Percentiles rank a stretch among this genome's conserved stretches.
phyloP scores from a whole-genome alignment of 768 basidiomycete species.

The Exsudoporus frostii region DNA sequence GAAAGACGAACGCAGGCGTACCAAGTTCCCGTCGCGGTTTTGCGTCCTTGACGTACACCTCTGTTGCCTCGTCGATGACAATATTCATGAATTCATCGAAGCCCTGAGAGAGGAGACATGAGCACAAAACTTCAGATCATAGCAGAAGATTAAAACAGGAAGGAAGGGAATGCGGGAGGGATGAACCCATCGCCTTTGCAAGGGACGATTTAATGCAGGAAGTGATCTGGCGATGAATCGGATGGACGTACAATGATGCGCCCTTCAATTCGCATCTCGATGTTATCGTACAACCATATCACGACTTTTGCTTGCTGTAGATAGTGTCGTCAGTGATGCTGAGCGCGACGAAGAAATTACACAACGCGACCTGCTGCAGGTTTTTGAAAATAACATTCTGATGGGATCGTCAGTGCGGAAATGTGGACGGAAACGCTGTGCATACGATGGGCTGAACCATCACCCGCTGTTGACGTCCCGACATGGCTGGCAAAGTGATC shows the following conservation, averaged over 20 bases:
- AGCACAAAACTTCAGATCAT: conserved; percentile 17
- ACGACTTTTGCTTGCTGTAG: conserved; percentile 75
- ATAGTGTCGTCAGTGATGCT: conserved; percentile 7
- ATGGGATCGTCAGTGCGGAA: conserved; percentile 1
- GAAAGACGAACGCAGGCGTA: conserved; percentile 34
- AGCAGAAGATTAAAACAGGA: background rate
- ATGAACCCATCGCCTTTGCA: conserved; percentile 35
- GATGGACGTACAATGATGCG: conserved; percentile 80
- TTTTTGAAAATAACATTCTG: conserved; percentile 99
- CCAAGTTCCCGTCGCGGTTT: conserved; percentile 85
- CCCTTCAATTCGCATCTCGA: conserved; percentile 95
- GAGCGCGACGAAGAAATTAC: conserved; percentile 1
- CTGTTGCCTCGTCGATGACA: conserved; percentile 89
- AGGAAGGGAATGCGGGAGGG: conserved; percentile 3
- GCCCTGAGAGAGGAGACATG: conserved; percentile 52
- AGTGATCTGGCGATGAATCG: conserved; percentile 23
- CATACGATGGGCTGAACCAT: conserved; percentile 99
- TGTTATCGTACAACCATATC: conserved; percentile 96
- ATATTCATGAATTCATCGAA: conserved; percentile 99
- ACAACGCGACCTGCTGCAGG: conserved; percentile 68
- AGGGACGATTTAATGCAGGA: conserved; percentile 40
- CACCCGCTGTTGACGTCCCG: conserved; percentile 89
- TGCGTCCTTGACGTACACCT: conserved; percentile 87
- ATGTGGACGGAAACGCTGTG: conserved; percentile 9
- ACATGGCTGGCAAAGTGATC: conserved; percentile 56